Base-by-base conservation (phyloP, 495 filamentous ascomycete genomes). In the Aspergillus ellipticus region DNA sequence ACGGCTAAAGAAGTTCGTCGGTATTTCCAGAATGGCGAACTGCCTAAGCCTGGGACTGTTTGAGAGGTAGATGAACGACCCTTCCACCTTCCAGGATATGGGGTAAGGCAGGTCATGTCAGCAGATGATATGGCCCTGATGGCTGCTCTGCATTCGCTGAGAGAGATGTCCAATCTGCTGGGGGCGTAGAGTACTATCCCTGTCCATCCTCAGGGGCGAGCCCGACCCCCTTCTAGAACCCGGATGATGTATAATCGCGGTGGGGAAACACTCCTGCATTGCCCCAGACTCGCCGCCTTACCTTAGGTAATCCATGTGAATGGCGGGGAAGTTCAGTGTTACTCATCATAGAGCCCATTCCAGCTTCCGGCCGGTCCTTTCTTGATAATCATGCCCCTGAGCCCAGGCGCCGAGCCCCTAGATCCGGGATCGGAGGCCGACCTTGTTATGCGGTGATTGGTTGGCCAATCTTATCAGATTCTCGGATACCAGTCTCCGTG, bases 1-100 rank as follows among this genome's bases (percentile, higher is more conserved):
- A 67, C 74, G 0, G 72, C 70, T 31, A 72, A 66, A 26, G 56
- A 53, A 4, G 76, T 79, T 9, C 74, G 72, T 20, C 64, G 58
- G 4, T 82, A 81, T 53, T 82, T 81, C 67, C 66, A 69, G 7
- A 71, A 72, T 15, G 79, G 81, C 1, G 68, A 57, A 10, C 63
- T 83, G 0, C 81, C 79, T 2, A 51, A 55, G 0, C 52, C 64
- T 1, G 75, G 67, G 3, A 78, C 72, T 0, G 42, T 79, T 1
- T 82, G 82, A 49, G 48, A 75, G 17, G 66, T 66, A 13, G 67
- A 74, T 22, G 13, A 70, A 6, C 69, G 70, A 52, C 70, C 69
- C 13, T 48, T 72, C 28, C 35, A 29, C 26, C 15, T 48, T 17
- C 45, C 45, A 28, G 45, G 24, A 6, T 0, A n/a, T 7, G 22